Evolutionary conservation across 495 filamentous ascomycete genomes (phyloP).

Genomic region (Penicillium argentinense): DNA sequence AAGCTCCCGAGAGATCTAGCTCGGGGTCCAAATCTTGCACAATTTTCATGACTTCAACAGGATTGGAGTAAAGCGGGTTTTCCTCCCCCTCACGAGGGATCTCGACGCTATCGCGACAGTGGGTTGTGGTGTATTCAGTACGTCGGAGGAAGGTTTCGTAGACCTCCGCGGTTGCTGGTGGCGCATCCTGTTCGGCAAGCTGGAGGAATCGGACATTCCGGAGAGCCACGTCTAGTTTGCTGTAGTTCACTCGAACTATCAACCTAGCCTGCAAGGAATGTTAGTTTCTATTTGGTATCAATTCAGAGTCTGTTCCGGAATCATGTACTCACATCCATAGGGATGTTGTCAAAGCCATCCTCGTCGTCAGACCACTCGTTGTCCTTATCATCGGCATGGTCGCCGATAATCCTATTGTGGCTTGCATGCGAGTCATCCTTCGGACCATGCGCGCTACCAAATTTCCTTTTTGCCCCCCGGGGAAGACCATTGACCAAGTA

Average conservation of each 20-base stretch:
- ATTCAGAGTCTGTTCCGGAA: neutral
- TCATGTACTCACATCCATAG: slow-evolving; percentile 39
- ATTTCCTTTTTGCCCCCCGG: slow-evolving; percentile 37
- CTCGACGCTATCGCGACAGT: slow-evolving; percentile 65
- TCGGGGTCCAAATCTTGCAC: slow-evolving; percentile 40
- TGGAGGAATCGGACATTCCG: slow-evolving; percentile 74
- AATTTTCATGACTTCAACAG: slow-evolving; percentile 37
- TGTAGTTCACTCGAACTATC: slow-evolving; percentile 79
- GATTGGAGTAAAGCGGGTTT: slow-evolving; percentile 38
- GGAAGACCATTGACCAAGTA: slow-evolving; percentile 40
- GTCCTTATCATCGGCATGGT: slow-evolving; percentile 23
- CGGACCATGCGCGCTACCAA: slow-evolving; percentile 9
- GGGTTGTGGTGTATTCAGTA: slow-evolving; percentile 64
- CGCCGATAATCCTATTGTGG: slow-evolving; percentile 25
- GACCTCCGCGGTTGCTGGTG: slow-evolving; percentile 60
- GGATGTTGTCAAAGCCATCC: slow-evolving; percentile 33
- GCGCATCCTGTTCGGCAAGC: slow-evolving; percentile 56
- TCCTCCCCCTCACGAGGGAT: slow-evolving; percentile 55
- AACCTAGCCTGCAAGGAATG: slow-evolving; percentile 49
- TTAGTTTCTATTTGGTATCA: slow-evolving; percentile 1
- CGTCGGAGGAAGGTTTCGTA: slow-evolving; percentile 70
- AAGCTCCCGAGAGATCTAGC: slow-evolving; percentile 39
- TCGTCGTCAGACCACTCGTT: slow-evolving; percentile 43
- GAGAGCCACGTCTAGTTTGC: slow-evolving; percentile 77
- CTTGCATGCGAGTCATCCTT: slow-evolving; percentile 15